phyloP scores from a whole-genome alignment of 306 rosid species.

The Cicer chorassanicum region DNA sequence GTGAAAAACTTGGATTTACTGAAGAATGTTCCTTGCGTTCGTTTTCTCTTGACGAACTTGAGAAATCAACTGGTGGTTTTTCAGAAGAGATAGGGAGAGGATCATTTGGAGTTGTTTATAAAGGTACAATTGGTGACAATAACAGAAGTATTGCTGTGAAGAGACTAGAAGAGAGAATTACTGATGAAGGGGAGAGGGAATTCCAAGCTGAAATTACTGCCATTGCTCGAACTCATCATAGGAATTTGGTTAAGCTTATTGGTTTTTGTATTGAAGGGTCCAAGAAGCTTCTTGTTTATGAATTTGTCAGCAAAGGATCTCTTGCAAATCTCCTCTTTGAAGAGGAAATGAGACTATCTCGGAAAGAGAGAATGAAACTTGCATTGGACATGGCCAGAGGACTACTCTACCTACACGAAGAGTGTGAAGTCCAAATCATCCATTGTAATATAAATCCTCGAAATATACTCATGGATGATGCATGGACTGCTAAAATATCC shows the following conservation, averaged over 20 bases:
- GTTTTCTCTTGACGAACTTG: slow-evolving; percentile 50
- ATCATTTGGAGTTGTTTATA: slow-evolving; percentile 47
- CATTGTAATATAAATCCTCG: slow-evolving; percentile 54
- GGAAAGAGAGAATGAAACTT: slow-evolving; percentile 38
- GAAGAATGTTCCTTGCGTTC: slow-evolving; percentile 45
- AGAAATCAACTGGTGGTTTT: slow-evolving; percentile 36
- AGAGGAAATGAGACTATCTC: neutral
- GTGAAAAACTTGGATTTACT: slow-evolving; percentile 33
- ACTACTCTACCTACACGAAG: slow-evolving; percentile 49
- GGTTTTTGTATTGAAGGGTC: slow-evolving; percentile 54
- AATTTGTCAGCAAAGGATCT: slow-evolving; percentile 53
- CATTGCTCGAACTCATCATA: slow-evolving; percentile 53
- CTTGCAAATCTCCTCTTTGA: slow-evolving; percentile 46
- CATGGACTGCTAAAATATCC: slow-evolving; percentile 49
- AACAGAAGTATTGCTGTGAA: slow-evolving; percentile 45
- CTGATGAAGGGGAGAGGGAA: slow-evolving; percentile 46
- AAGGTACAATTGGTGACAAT: slow-evolving; percentile 29
- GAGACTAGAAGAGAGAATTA: slow-evolving; percentile 42
- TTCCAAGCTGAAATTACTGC: slow-evolving; percentile 47
- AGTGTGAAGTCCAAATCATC: slow-evolving; percentile 46
- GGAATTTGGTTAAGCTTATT: slow-evolving; percentile 50
- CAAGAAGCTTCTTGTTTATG: slow-evolving; percentile 48
- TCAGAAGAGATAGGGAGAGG: slow-evolving; percentile 50
- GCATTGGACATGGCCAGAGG: slow-evolving; percentile 50
- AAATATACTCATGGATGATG: slow-evolving; percentile 54